A percentile compares a stretch with the other conserved stretches of the same genome.
These are phyloP conservation scores for Saksenaea vasiformis DNA, from an alignment of 371 early-diverging fungal genomes.

Conservation along the genomic window DNA sequence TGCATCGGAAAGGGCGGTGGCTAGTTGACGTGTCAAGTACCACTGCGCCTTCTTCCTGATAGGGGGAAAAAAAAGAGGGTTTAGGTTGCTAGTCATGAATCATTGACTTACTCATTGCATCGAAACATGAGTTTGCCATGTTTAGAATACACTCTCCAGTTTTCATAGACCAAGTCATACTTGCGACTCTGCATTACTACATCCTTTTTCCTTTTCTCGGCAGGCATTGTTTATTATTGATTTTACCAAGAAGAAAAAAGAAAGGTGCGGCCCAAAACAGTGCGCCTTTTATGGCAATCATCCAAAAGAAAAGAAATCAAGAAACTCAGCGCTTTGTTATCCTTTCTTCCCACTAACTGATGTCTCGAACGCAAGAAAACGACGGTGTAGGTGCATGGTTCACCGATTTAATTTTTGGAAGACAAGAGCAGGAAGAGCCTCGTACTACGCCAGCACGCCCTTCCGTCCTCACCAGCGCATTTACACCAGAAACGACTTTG, in stretches of 20 bases:
- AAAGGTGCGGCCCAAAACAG: neutral
- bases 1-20: constrained; percentile 27
- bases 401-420: constrained; percentile 13
- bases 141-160: constrained; percentile 51
- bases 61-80: neutral
- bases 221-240: neutral
- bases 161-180: constrained; percentile 39
- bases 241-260: neutral
- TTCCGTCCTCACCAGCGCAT: constrained; percentile 9
- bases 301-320: neutral
- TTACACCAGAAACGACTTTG: neutral
- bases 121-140: constrained; percentile 52
- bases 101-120: constrained; percentile 48
- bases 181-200: constrained; percentile 36
- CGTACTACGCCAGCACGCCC: constrained; percentile 1
- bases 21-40: constrained; percentile 53
- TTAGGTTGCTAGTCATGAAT: neutral
- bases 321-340: neutral
- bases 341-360: neutral
- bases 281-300: neutral
- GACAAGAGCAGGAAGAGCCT: neutral
- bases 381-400: constrained; percentile 12
- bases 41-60: constrained; percentile 52
- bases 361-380: constrained; percentile 1
- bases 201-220: constrained; percentile 1